Evolutionary conservation across 768 basidiomycete genomes (phyloP), one percentile per base, ranked within the genome.

Genomic region (Porpolomopsis calyptriformis): DNA sequence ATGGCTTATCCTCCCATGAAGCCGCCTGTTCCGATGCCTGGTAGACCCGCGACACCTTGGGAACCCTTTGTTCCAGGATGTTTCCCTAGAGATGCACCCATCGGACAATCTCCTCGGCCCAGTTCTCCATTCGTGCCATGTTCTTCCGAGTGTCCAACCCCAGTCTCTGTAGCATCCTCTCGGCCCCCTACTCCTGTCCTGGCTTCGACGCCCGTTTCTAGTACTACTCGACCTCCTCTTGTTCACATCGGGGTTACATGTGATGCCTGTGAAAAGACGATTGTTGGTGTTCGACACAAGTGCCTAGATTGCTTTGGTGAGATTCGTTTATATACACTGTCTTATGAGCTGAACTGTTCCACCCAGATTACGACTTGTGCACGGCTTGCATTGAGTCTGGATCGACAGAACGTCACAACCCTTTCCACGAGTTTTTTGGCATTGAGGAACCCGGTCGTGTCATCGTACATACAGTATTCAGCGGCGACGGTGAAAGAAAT

Each of bases 281-380:
- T 90, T 31, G 64, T 72, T 46, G 88, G 87, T 9, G 58, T 78
- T 45, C 71, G 89, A 36, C 80, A 86, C 60, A 91, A 90, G 61
- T 91, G 88, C 55, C 61, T 86, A 18, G 82, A 86, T 52, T 90
- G 87, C 59, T 67, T 71, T 40, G 71, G 83, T 85, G 57, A 31
- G 14, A 14, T 31, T 14, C 43, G 71, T 62, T 38, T 3, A 35
- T 24, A 33, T 18, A 16, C 51, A 3, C 22, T 36, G 34, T 47
- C 25, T 4, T 16, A 35, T 40, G 35, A n/a, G 37, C 10, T 37
- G 48, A 43, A 24, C 35, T 36, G 4, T 45, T 3, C 39, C 38
- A 20, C 47, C 0, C 41, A 82, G 84, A 87, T 57, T 87, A 79
- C 55, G 85, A 87, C 60, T 64, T 87, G 44, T 87, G 85, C 59